Conservation (phyloP, 1,139 yeast species). For the Candida frijolesensis region DNA sequence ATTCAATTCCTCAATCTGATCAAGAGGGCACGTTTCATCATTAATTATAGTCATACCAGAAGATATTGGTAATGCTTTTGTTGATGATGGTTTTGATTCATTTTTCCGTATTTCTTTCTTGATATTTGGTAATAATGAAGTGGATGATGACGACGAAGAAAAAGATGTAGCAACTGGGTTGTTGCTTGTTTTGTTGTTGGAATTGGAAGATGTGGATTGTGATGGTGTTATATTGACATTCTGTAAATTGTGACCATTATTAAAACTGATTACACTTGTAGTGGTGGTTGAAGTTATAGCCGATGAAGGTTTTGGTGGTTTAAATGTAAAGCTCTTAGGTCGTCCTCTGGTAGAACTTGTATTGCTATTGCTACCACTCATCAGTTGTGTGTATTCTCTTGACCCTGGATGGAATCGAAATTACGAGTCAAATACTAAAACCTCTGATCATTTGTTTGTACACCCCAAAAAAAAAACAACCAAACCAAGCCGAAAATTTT, state of each 20-base stretch:
- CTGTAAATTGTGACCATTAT: slow-evolving; percentile 4
- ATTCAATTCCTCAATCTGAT: slow-evolving; percentile 29
- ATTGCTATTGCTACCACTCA: no score
- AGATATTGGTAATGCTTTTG: not conserved
- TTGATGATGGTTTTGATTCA: slow-evolving; percentile 7
- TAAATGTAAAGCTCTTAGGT: slow-evolving; percentile 1
- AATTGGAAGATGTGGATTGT: not conserved
- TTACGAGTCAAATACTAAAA: no score
- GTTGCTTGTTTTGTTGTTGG: not conserved
- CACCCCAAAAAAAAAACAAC: no score
- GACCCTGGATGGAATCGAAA: no score
- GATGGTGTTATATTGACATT: slow-evolving; percentile 7
- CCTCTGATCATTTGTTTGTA: no score
- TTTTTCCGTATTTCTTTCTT: slow-evolving; percentile 4
- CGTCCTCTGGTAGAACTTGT: not conserved
- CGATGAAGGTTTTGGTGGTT: slow-evolving; percentile 13
- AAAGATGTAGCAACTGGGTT: no score
- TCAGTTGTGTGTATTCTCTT: no score
- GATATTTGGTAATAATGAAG: not conserved
- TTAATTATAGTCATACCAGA: not conserved
- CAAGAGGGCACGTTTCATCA: not conserved
- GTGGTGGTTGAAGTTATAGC: slow-evolving; percentile 15
- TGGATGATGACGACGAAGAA: no score
- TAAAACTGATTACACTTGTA: slow-evolving; percentile 11
- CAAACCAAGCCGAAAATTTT: no score